Base-by-base conservation (phyloP, 2,329 filamentous ascomycete genomes). In the Dactylonectria estremocensis region DNA sequence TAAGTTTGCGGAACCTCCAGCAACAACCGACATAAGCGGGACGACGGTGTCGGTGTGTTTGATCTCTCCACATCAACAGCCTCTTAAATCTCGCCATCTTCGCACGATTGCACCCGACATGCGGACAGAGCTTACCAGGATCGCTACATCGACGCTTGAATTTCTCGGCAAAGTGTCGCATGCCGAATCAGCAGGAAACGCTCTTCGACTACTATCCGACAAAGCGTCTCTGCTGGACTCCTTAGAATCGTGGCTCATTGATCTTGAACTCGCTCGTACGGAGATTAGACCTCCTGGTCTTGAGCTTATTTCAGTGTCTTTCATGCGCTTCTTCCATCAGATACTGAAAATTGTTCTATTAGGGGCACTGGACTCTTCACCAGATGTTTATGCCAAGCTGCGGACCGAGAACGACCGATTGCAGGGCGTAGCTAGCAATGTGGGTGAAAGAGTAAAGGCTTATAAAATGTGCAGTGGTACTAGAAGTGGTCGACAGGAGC, bases 91-190 rank as follows among this genome's bases (percentile, higher is more conserved):
- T 61, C 64, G 49, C 33, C 14, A 73, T 74, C 67, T 75, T 75
- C 77, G 78, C 46, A 76, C 53, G 5, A 77, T 83, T 73, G 78
- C 72, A 3, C 81, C 81, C 0, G 71, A 83, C n/a, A 81, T 81
- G 75, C 74, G 80, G 28, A 77, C 74, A 60, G 71, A 74, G 64
- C 79, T 83, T 43, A 74, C 69, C 4, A 78, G 66, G n/a, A 80
- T 81, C 14, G 77, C 80, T 61, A 18, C 69, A 11, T 77, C 68
- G 3, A 79, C 73, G 5, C 73, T 83, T 63, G 66, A 72, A 48
- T 80, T 83, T 52, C 77, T 83, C 18, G 66, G 14, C 49, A 76
- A 75, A 56, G 69, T 79, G 4, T 77, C 77, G 6, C 67, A 69
- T 31, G 67, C 78, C 20, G 48, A 71, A 54, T 78, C 76, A 5